Percentiles rank a stretch among this genome's conserved stretches.
Conservation (phyloP, 192 early-diverging fungal species). For the Diversispora epigaea region DNA sequence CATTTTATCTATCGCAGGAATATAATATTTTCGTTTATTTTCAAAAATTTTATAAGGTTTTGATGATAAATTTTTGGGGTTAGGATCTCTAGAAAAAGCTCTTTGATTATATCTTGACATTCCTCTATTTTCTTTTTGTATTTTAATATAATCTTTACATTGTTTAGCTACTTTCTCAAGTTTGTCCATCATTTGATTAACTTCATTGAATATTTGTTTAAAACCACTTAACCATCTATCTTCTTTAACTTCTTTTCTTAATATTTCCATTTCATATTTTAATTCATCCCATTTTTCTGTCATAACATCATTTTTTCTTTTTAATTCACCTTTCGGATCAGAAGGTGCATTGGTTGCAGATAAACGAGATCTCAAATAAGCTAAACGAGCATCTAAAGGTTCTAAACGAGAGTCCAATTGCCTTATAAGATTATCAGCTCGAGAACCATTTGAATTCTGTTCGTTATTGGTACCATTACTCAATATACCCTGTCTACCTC, state of each 20-base stretch:
- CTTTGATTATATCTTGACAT: conserved; percentile 13
- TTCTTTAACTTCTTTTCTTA: conserved; percentile 61
- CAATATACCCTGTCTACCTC: not conserved
- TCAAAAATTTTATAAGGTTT: conserved; percentile 57
- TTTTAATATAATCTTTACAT: conserved; percentile 41
- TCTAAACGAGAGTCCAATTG: conserved; percentile 55
- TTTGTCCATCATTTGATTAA: conserved; percentile 57
- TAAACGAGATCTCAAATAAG: conserved; percentile 46
- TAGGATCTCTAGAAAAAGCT: conserved; percentile 31
- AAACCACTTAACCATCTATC: conserved; percentile 58
- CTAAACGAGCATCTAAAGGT: conserved; percentile 50
- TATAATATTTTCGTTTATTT: conserved; percentile 57
- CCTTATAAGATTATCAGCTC: conserved; percentile 25
- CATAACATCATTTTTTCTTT: conserved; percentile 38
- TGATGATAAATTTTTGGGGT: conserved; percentile 46
- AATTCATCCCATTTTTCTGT: conserved; percentile 49
- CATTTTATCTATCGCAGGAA: conserved; percentile 56
- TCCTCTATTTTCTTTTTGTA: not conserved
- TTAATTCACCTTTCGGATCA: conserved; percentile 38
- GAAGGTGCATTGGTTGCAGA: conserved; percentile 30
- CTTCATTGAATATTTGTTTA: conserved; percentile 53
- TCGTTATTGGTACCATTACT: not conserved
- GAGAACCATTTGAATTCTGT: not conserved
- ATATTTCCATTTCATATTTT: conserved; percentile 53
- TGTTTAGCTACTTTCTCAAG: conserved; percentile 55